Evolutionary conservation across 148 eudicot species (phyloP).

Genomic region (Nyssa sinensis): DNA sequence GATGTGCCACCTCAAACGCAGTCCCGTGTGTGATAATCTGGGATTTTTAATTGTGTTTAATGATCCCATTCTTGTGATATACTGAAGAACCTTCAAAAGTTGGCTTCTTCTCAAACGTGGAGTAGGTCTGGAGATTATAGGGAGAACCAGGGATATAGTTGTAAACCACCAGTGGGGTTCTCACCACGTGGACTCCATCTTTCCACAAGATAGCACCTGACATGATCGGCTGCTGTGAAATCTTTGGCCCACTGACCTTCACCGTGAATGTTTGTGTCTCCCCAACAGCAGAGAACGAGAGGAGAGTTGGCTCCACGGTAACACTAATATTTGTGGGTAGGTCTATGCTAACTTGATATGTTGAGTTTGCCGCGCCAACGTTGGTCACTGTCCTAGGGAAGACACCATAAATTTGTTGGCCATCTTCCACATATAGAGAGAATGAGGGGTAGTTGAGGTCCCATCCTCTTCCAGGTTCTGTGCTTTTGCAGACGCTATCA

Average conservation of each 20-base stretch:
- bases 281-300: neutral
- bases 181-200: slow-evolving; percentile 18
- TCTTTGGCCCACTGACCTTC: slow-evolving; percentile 3
- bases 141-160: slow-evolving; percentile 30
- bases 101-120: neutral
- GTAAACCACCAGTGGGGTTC: slow-evolving; percentile 24
- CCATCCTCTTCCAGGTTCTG: slow-evolving; percentile 6
- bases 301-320: neutral
- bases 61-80: neutral
- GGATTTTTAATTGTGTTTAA: neutral
- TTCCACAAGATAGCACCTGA: slow-evolving; percentile 17
- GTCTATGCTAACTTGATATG: neutral
- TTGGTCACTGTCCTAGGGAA: slow-evolving; percentile 10
- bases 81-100: neutral
- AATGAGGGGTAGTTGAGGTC: slow-evolving; percentile 20
- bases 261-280: slow-evolving; percentile 7
- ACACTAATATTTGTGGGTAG: neutral
- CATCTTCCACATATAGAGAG: neutral
- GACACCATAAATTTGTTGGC: neutral
- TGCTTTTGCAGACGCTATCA: neutral
- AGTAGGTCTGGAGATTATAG: slow-evolving; percentile 2
- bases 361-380: slow-evolving; percentile 3
- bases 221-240: slow-evolving; percentile 13
- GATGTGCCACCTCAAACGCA: no score
- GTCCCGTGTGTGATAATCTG: neutral